phyloP scores from a whole-genome alignment of 768 basidiomycete species.

The Kwoniella newhampshirensis region DNA sequence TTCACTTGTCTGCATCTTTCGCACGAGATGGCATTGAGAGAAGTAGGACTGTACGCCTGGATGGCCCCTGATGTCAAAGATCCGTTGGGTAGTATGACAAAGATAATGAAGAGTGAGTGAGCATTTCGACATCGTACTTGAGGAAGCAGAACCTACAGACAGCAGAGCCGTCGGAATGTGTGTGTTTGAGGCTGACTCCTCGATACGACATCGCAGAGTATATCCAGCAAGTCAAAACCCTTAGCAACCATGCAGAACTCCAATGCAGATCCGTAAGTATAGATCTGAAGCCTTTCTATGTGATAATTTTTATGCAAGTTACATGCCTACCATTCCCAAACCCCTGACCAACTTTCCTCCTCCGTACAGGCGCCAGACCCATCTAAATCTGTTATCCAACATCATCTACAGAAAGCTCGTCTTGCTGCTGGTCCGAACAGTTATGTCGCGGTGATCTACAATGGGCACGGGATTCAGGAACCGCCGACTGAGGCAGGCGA shows the following conservation, averaged over 20 bases:
- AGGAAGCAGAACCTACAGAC: too few species aligned
- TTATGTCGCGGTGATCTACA: constrained; percentile 43
- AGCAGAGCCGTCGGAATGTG: background rate
- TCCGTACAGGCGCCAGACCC: constrained; percentile 37
- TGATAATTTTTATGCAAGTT: too few species aligned
- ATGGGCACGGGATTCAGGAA: constrained; percentile 47
- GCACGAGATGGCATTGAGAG: constrained; percentile 40
- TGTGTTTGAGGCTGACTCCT: background rate
- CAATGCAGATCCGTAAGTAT: constrained; percentile 21
- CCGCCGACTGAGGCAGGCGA: constrained; percentile 48
- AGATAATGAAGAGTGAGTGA: constrained; percentile 45
- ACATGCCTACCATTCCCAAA: too few species aligned
- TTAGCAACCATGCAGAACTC: constrained; percentile 11
- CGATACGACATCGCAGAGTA: constrained; percentile 15
- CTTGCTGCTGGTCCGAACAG: constrained; percentile 34
- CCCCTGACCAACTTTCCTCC: background rate
- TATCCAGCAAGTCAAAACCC: constrained; percentile 7
- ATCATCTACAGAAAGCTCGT: constrained; percentile 37
- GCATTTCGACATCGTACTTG: background rate
- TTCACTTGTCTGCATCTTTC: constrained; percentile 42
- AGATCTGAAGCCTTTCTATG: too few species aligned
- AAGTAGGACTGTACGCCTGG: constrained; percentile 46
- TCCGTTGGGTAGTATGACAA: constrained; percentile 39
- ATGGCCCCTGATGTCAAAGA: constrained; percentile 33
- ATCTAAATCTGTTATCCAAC: constrained; percentile 38